Conservation (phyloP, 805 yeast genomes). For the Myxozyma neglecta region DNA sequence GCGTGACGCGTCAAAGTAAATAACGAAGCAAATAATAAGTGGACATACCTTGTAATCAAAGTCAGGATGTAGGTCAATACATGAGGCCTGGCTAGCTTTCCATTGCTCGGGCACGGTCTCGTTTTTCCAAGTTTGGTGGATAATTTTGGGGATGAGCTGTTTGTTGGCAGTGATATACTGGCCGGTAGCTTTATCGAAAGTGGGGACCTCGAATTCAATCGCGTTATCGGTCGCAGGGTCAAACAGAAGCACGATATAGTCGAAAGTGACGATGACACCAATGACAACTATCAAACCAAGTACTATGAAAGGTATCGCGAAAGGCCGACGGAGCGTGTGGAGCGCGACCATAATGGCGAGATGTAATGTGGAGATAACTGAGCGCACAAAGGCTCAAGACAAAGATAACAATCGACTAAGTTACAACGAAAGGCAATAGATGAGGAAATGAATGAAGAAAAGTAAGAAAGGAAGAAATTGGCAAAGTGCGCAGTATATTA, state of each 20-base stretch:
- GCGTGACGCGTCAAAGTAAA: not conserved
- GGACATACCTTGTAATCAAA: conserved; percentile 57
- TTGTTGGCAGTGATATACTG: conserved; percentile 32
- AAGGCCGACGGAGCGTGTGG: conserved; percentile 20
- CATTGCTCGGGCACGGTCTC: conserved; percentile 76
- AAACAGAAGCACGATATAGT: conserved; percentile 31
- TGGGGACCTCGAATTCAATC: conserved; percentile 24
- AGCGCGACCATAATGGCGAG: not conserved
- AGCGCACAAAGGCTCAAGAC: not conserved
- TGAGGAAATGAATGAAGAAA: not conserved
- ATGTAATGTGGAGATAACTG: not conserved
- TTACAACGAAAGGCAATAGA: not conserved
- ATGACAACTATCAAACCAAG: conserved; percentile 25
- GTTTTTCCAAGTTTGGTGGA: conserved; percentile 90
- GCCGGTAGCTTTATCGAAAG: conserved; percentile 13
- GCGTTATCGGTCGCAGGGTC: conserved; percentile 32
- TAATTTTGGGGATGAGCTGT: conserved; percentile 77
- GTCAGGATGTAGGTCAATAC: conserved; percentile 80
- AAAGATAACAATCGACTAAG: not conserved
- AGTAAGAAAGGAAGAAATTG: not conserved
- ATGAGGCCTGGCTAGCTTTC: conserved; percentile 73
- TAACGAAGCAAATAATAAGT: no score
- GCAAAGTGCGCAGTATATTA: not conserved
- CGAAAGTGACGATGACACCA: conserved; percentile 26
- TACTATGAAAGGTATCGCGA: conserved; percentile 21